Conservation (phyloP, 306 rosid genomes). For the Leucaena leucocephala region DNA sequence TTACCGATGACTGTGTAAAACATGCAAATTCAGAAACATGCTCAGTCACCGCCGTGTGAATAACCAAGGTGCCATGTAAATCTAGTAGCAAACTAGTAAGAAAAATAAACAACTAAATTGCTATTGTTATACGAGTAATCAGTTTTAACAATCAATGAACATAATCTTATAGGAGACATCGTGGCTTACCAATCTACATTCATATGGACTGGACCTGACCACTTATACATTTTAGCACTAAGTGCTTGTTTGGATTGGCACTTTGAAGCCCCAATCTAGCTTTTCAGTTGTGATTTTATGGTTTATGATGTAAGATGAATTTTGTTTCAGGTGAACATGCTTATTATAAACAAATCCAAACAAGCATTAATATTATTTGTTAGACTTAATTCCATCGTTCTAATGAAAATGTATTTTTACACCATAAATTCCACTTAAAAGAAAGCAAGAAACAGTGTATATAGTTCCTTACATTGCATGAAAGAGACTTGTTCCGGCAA, state of each 20-base stretch:
- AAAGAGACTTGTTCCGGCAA: slow-evolving; percentile 87
- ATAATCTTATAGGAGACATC: not conserved
- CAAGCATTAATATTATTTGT: not conserved
- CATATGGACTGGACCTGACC: not conserved
- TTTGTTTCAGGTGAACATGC: no score
- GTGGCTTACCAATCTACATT: not conserved
- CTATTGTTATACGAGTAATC: slow-evolving; percentile 23
- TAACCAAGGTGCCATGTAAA: not conserved
- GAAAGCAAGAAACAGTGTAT: slow-evolving; percentile 23
- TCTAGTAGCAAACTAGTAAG: not conserved
- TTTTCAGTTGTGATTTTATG: no score
- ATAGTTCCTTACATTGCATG: slow-evolving; percentile 79
- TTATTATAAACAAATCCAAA: no score
- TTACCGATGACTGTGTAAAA: slow-evolving; percentile 69
- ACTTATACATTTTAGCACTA: not conserved
- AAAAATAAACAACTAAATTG: not conserved
- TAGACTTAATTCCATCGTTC: not conserved
- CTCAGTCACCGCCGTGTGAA: slow-evolving; percentile 8
- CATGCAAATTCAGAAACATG: slow-evolving; percentile 33
- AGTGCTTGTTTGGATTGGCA: no score
- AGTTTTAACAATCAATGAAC: slow-evolving; percentile 16
- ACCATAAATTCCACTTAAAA: not conserved
- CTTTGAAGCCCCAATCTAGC: no score
- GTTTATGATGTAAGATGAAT: no score
- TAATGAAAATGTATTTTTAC: not conserved